Evolutionary conservation across 306 rosid genomes (phyloP), one percentile per base, ranked within the genome.

Genomic region (Ammopiptanthus mongolicus): DNA sequence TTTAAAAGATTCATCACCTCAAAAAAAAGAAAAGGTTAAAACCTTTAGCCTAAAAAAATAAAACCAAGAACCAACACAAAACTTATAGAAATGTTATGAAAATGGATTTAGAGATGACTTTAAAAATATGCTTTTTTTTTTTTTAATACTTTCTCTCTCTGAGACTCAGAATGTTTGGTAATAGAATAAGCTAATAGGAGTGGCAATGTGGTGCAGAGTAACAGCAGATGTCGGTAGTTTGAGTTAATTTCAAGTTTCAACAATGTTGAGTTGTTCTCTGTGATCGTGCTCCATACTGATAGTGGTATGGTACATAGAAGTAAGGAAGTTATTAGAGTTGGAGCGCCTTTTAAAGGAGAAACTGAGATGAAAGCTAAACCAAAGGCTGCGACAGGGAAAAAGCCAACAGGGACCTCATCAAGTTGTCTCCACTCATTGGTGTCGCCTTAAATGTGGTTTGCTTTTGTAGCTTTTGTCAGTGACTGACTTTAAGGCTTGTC

Each of bases 311-410:
- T 8, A 50, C 2, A 42, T 63, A 25, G 46, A 22, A 63, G 70
- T 39, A 33, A 59, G 53, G 75, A 83, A 42, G 78, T 64, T 44
- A 83, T 61, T 62, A 0, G 51, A 37, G 82, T 80, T 75, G 81
- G 61, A 71, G 41, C 36, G 67, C 34, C 48, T 33, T 41, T 77
- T 57, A 52, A 74, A 17, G 0, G 8, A 28, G 84, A 81, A 76
- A 71, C 52, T 64, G 74, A 78, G 73, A 39, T 44, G 53, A 53
- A 74, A 78, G 71, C 71, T 15, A 44, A 76, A 17, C 17, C 28
- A 34, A 48, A 47, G 8, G 61, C 22, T 37, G 53, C 72, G 18
- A 57, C 60, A 23, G 47, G 48, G 70, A 48, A 80, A 63, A 34
- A 53, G 34, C 65, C 36, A 50, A 47, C 46, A 31, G 65, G 36